Percentiles rank a stretch among this genome's conserved stretches.
Evolutionary conservation across 768 basidiomycete species (phyloP).

Genomic region (Cyclocybe aegerita): DNA sequence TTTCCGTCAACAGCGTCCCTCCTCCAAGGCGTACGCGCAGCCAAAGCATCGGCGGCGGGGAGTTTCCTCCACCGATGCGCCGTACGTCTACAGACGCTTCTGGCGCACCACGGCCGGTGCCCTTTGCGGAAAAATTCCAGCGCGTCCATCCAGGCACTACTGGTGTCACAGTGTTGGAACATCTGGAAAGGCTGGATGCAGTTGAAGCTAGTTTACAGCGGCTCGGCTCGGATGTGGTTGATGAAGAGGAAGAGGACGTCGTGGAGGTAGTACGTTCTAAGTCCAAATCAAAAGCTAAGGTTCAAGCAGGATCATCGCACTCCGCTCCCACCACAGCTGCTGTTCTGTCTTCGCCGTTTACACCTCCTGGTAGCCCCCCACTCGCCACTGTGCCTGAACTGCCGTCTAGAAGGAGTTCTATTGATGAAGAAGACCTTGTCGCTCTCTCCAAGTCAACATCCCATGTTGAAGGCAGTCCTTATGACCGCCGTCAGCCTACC

Average conservation of each 20-base stretch:
- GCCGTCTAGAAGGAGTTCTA: slow-evolving; percentile 50
- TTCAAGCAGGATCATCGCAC: slow-evolving; percentile 26
- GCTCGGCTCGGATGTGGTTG: slow-evolving; percentile 55
- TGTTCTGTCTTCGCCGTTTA: slow-evolving; percentile 42
- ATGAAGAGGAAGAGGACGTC: slow-evolving; percentile 55
- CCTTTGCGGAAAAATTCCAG: slow-evolving; percentile 82
- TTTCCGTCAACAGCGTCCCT: slow-evolving; percentile 64
- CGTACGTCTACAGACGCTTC: slow-evolving; percentile 62
- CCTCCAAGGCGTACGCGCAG: slow-evolving; percentile 52
- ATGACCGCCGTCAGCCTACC: slow-evolving; percentile 30
- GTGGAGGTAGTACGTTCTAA: slow-evolving; percentile 43
- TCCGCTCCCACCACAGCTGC: slow-evolving; percentile 17
- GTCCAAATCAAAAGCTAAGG: slow-evolving; percentile 5
- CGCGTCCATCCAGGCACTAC: slow-evolving; percentile 84
- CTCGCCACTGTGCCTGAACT: slow-evolving; percentile 58
- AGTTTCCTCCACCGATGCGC: slow-evolving; percentile 74
- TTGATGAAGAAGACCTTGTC: slow-evolving; percentile 69
- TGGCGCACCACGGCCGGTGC: slow-evolving; percentile 71
- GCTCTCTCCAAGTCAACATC: slow-evolving; percentile 78
- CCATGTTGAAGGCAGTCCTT: slow-evolving; percentile 54
- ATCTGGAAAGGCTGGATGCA: slow-evolving; percentile 81
- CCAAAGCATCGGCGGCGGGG: slow-evolving; percentile 55
- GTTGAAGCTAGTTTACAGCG: slow-evolving; percentile 79
- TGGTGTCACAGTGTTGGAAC: slow-evolving; percentile 82
- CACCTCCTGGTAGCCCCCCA: slow-evolving; percentile 56